These are phyloP conservation scores for Phytophthora nicotianae DNA, from an alignment of 352 stramenopile species.

Conservation along the genomic window DNA sequence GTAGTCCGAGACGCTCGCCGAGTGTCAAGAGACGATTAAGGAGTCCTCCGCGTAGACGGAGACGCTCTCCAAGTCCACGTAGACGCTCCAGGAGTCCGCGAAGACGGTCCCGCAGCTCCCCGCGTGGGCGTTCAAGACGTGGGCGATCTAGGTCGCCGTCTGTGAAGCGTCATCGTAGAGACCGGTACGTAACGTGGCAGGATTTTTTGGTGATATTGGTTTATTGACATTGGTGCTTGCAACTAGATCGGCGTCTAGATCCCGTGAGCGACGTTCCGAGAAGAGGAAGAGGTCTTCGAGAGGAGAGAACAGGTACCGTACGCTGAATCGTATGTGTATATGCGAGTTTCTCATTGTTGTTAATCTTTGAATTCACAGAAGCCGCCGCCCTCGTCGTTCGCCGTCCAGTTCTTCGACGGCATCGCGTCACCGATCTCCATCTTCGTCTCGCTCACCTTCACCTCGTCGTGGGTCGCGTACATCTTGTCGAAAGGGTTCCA, in stretches of 20 bases:
- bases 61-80: slow-evolving; percentile 17
- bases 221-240: background rate
- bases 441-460: slow-evolving; percentile 39
- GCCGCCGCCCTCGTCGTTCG: slow-evolving; percentile 28
- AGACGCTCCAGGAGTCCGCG: slow-evolving; percentile 13
- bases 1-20: slow-evolving; percentile 28
- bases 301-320: too few relatives aligned
- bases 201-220: background rate
- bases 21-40: slow-evolving; percentile 18
- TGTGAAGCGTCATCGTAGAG: slow-evolving; percentile 30
- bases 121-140: slow-evolving; percentile 25
- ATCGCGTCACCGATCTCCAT: slow-evolving; percentile 28
- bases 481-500: slow-evolving; percentile 29
- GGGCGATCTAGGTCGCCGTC: slow-evolving; percentile 29
- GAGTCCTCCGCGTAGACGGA: slow-evolving; percentile 16
- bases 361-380: too few relatives aligned
- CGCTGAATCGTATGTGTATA: too few relatives aligned
- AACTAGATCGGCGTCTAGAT: slow-evolving; percentile 40
- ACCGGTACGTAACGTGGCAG: slow-evolving; percentile 17
- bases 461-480: slow-evolving; percentile 27
- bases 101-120: slow-evolving; percentile 18
- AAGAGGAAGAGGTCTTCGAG: slow-evolving; percentile 11
- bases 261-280: slow-evolving; percentile 21
- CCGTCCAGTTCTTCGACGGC: slow-evolving; percentile 31
- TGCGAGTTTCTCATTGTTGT: too few relatives aligned